Conservation (phyloP, 1,284 basidiomycete species). For the Melampsora abietis-canadensis region DNA sequence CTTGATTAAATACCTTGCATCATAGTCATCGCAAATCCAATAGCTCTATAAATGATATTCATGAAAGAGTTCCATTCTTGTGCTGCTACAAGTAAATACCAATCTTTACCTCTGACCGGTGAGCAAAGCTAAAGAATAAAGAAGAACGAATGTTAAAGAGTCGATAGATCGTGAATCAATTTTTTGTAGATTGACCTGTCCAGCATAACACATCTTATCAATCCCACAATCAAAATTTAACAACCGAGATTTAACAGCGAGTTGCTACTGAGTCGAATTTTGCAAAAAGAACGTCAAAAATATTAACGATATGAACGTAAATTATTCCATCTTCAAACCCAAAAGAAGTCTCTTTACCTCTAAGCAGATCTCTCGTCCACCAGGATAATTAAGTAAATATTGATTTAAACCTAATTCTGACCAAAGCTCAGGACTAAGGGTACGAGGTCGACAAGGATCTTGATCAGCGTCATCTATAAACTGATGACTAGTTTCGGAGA, state of each 20-base stretch:
- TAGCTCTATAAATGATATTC: constrained; percentile 36
- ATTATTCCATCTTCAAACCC: background rate
- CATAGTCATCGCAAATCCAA: constrained; percentile 41
- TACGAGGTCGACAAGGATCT: constrained; percentile 11
- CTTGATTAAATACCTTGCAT: constrained; percentile 24
- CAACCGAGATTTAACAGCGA: constrained; percentile 8
- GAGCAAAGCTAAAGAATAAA: constrained; percentile 2
- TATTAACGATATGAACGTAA: background rate
- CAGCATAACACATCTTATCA: constrained; percentile 24
- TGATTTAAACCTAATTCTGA: constrained; percentile 16
- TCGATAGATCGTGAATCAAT: background rate
- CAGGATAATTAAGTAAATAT: constrained; percentile 29
- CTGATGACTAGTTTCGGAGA: too few species aligned
- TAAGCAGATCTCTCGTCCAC: constrained; percentile 13
- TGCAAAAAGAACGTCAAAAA: background rate
- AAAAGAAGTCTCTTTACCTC: background rate
- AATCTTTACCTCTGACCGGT: constrained; percentile 37
- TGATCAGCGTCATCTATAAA: too few species aligned
- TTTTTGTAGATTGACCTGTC: constrained; percentile 14
- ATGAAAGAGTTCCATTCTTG: constrained; percentile 42
- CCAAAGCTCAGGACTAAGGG: constrained; percentile 14
- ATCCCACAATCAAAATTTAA: constrained; percentile 42
- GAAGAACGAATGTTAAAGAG: background rate
- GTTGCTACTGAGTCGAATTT: constrained; percentile 9
- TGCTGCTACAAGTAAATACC: constrained; percentile 39